Base-by-base conservation (phyloP, 768 basidiomycete species). In the Termitomyces sp. region DNA sequence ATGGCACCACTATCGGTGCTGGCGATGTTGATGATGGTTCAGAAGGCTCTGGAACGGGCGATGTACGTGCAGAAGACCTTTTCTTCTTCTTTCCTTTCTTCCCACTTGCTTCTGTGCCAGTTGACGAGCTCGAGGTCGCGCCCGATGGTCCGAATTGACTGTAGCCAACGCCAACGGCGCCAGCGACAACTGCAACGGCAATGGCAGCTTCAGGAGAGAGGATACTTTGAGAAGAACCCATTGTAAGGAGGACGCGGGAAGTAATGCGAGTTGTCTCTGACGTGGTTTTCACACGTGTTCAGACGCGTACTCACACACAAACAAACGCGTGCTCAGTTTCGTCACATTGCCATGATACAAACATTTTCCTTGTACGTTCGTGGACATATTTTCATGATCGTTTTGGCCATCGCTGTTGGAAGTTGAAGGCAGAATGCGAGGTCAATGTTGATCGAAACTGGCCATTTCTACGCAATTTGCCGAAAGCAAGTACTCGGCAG, bases 201-300 rank as follows among this genome's bases (percentile, higher is more conserved):
- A 79, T 34, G 34, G 75, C 71, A 46, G 71, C 62, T 65, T 83
- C 77, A 25, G 77, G 58, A 20, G 78, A 70, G 12, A 83, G 55
- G 43, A 72, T 70, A 62, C 83, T 84, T 60, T 80, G 77, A 56
- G 79, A 66, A 25, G 79, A 75, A 49, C 83, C 82, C 83, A 83
- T 83, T 60, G 29, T 47, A 25, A 20, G 47, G 5, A 46, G 25
- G 20, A 47, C 57, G 8, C 6, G 14, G 29, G 62, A 56, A 20
- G 51, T 42, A 43, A 45, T 46, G 40, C 32, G 38, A 54, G 10
- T 61, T 45, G 55, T 37, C 14, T 51, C 46, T 57, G 63, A 71
- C 70, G 70, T 72, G 71, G 71, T 63, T 61, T 59, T 45, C 53
- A 51, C 69, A 70, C 67, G 67, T 70, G 68, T 32, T 38, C 47